phyloP scores from a whole-genome alignment of 768 basidiomycete genomes.

The Russula ochroleuca region DNA sequence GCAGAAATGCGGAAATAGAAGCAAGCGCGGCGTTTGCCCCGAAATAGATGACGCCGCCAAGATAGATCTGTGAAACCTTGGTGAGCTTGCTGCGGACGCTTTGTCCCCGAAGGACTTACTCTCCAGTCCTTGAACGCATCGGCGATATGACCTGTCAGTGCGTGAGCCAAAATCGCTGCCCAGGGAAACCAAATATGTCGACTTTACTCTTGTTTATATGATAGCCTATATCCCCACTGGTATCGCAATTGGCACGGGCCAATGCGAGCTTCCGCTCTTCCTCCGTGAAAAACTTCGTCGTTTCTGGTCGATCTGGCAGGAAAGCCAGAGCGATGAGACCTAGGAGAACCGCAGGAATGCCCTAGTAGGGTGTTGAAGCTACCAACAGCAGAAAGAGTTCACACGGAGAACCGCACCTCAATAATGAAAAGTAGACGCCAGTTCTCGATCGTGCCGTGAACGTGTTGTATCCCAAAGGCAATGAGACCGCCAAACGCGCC shows the following conservation, averaged over 20 bases:
- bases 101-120: slow-evolving; percentile 34
- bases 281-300: slow-evolving; percentile 51
- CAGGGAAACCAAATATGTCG: background rate
- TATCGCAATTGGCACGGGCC: slow-evolving; percentile 60
- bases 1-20: slow-evolving; percentile 79
- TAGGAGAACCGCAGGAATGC: slow-evolving; percentile 61
- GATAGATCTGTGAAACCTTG: slow-evolving; percentile 44
- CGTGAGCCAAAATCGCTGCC: background rate
- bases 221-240: slow-evolving; percentile 61
- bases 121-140: slow-evolving; percentile 72
- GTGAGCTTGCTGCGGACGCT: background rate
- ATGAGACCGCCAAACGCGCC: slow-evolving; percentile 84
- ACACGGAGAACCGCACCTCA: slow-evolving; percentile 46
- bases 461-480: slow-evolving; percentile 73
- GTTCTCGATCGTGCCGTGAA: slow-evolving; percentile 43
- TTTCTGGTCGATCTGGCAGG: slow-evolving; percentile 70
- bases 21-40: slow-evolving; percentile 71
- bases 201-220: slow-evolving; percentile 56
- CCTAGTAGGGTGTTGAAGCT: slow-evolving; percentile 39
- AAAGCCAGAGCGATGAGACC: slow-evolving; percentile 53
- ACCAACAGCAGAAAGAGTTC: background rate
- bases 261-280: slow-evolving; percentile 57
- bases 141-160: slow-evolving; percentile 50
- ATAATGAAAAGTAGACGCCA: slow-evolving; percentile 71
- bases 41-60: slow-evolving; percentile 71